phyloP scores from a whole-genome alignment of 768 basidiomycete genomes.

The Russula earlei region DNA sequence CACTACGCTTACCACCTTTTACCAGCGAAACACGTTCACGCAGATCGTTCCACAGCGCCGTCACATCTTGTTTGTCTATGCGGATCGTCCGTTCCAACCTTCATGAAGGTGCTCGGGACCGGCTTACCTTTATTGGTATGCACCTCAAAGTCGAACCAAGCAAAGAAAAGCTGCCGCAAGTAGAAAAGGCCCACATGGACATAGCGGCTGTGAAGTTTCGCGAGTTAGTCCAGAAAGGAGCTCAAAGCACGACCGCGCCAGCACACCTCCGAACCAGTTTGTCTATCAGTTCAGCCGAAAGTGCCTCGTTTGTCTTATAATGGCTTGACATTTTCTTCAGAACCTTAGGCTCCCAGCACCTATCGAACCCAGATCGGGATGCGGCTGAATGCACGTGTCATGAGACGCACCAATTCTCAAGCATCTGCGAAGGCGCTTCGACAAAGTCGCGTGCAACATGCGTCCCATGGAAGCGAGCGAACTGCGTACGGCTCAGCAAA shows the following conservation, averaged over 20 bases:
- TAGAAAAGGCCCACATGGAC: constrained; percentile 78
- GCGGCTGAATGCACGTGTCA: not conserved
- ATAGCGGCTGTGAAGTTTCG: constrained; percentile 33
- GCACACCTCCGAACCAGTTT: constrained; percentile 70
- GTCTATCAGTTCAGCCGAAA: constrained; percentile 63
- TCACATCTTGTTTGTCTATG: constrained; percentile 58
- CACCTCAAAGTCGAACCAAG: constrained; percentile 66
- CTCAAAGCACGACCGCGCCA: not conserved
- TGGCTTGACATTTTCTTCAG: constrained; percentile 74
- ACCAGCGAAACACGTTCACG: constrained; percentile 63
- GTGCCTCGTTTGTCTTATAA: constrained; percentile 60
- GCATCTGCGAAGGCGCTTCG: constrained; percentile 87
- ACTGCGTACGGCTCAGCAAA: constrained; percentile 60
- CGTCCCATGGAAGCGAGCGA: constrained; percentile 75
- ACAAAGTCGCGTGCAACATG: constrained; percentile 76
- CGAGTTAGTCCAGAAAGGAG: not conserved
- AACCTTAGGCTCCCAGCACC: constrained; percentile 79
- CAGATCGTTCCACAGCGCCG: constrained; percentile 68
- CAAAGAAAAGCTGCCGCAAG: constrained; percentile 79
- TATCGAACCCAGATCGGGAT: constrained; percentile 18
- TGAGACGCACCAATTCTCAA: constrained; percentile 67
- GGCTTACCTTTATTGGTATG: constrained; percentile 56
- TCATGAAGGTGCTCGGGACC: not conserved
- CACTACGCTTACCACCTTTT: constrained; percentile 45
- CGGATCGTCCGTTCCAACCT: not conserved